Conservation (phyloP, 2,329 filamentous ascomycete genomes). For the Cryphonectria naterciae region DNA sequence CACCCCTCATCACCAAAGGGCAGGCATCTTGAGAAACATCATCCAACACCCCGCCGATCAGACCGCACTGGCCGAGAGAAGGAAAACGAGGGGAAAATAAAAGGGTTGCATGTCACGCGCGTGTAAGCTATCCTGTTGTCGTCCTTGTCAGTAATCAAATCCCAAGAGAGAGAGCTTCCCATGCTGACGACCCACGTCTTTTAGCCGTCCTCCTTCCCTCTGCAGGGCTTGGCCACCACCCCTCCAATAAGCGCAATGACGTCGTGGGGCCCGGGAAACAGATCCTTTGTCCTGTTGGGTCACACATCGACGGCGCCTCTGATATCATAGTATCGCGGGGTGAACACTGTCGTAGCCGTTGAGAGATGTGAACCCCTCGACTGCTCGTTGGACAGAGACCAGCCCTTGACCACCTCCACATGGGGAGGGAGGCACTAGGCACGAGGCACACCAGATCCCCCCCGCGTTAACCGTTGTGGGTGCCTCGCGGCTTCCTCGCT, state of each 20-base stretch:
- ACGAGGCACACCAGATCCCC: neutral
- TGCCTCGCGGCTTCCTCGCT: neutral
- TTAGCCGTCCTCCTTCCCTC: conserved; percentile 16
- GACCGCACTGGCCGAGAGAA: no score
- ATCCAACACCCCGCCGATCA: no score
- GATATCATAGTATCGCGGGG: neutral
- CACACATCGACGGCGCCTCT: neutral
- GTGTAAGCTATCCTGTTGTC: neutral
- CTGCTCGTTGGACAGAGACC: neutral
- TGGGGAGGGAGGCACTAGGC: neutral
- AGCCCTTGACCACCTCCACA: neutral
- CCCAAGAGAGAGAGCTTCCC: conserved; percentile 14
- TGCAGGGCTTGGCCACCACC: neutral
- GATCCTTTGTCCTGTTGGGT: conserved; percentile 3
- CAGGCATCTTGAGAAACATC: neutral
- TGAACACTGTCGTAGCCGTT: neutral
- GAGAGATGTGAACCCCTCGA: neutral
- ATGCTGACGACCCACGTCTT: conserved; percentile 16
- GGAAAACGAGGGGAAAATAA: no score
- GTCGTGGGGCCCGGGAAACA: conserved; percentile 15
- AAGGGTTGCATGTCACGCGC: no score
- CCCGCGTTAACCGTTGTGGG: no score
- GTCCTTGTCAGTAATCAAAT: neutral
- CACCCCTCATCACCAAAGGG: neutral
- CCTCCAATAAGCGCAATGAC: conserved; percentile 17